These are phyloP conservation scores for Fistulinella cinereoalba DNA, from an alignment of 1,284 basidiomycete species.

Conservation along the genomic window DNA sequence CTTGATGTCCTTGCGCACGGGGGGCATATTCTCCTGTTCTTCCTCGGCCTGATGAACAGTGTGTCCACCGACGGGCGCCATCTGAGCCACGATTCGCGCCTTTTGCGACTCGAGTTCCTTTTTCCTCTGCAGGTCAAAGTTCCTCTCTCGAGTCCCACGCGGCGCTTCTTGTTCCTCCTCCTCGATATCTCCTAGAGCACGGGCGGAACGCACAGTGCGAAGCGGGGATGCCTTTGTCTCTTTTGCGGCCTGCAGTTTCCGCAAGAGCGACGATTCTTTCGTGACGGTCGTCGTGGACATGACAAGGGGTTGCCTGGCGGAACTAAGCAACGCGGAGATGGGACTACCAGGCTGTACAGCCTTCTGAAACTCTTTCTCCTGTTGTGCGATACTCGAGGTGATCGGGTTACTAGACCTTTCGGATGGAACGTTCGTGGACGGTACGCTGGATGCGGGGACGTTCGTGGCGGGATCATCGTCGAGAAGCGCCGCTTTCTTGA, in stretches of 20 bases:
- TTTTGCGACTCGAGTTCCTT: constrained; percentile 84
- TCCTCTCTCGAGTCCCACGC: constrained; percentile 40
- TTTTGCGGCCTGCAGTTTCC: constrained; percentile 51
- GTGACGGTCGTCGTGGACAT: constrained; percentile 51
- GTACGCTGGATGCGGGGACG: constrained; percentile 39
- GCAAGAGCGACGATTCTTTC: constrained; percentile 55
- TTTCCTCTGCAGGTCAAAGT: constrained; percentile 51
- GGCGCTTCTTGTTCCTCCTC: constrained; percentile 44
- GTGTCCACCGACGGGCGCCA: constrained; percentile 59
- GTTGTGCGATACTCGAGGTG: constrained; percentile 70
- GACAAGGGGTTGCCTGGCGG: constrained; percentile 84
- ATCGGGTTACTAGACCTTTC: constrained; percentile 39
- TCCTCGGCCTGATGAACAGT: constrained; percentile 34
- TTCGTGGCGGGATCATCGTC: constrained; percentile 55
- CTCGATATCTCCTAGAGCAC: constrained; percentile 47
- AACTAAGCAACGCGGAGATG: constrained; percentile 87
- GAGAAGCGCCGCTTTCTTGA: constrained; percentile 58
- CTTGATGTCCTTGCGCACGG: constrained; percentile 31
- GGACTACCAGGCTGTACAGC: constrained; percentile 95
- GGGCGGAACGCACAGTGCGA: constrained; percentile 32
- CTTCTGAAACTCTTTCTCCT: constrained; percentile 94
- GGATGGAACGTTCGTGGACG: constrained; percentile 15
- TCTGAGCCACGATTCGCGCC: constrained; percentile 85
- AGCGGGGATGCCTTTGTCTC: constrained; percentile 39
- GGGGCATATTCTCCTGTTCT: constrained; percentile 46